Evolutionary conservation across 805 yeast species (phyloP).

Genomic region (Wickerhamomyces strasburgensis): DNA sequence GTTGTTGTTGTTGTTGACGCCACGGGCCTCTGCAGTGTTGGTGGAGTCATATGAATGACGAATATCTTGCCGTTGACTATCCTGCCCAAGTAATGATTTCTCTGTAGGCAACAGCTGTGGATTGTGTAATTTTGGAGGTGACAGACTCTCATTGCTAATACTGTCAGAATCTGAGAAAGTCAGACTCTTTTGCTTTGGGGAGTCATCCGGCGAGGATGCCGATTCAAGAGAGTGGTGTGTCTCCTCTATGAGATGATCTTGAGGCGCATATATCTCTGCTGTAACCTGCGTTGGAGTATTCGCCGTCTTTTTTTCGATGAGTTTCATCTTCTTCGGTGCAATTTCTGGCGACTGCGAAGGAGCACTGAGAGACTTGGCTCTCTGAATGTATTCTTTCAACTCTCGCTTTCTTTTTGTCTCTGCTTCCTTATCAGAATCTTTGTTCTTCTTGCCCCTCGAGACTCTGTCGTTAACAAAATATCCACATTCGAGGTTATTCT

Average conservation of each 20-base stretch:
- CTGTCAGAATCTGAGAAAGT: conserved; percentile 25
- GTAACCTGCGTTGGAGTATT: too few relatives aligned
- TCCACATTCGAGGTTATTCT: conserved; percentile 42
- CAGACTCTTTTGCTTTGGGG: conserved; percentile 20
- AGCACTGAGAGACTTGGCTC: conserved; percentile 18
- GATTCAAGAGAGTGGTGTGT: conserved; percentile 4
- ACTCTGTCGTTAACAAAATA: conserved; percentile 56
- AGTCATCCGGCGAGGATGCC: conserved; percentile 12
- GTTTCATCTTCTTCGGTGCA: conserved; percentile 1
- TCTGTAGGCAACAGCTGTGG: conserved; percentile 24
- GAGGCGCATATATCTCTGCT: too few relatives aligned
- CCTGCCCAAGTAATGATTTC: conserved; percentile 5
- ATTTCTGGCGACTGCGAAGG: conserved; percentile 6
- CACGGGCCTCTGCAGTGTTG: too few relatives aligned
- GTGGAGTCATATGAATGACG: too few relatives aligned
- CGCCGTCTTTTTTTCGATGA: too few relatives aligned
- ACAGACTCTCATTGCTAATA: conserved; percentile 22
- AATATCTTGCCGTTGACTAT: background rate
- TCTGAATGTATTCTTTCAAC: conserved; percentile 20
- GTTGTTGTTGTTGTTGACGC: background rate
- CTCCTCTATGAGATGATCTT: background rate
- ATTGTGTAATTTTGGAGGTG: conserved; percentile 26
- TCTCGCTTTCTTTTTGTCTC: conserved; percentile 22
- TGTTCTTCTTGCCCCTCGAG: conserved; percentile 27
- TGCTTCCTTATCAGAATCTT: conserved; percentile 20